Base-by-base conservation (phyloP, 345 rosid genomes). In the Cardiospermum halicacabum region DNA sequence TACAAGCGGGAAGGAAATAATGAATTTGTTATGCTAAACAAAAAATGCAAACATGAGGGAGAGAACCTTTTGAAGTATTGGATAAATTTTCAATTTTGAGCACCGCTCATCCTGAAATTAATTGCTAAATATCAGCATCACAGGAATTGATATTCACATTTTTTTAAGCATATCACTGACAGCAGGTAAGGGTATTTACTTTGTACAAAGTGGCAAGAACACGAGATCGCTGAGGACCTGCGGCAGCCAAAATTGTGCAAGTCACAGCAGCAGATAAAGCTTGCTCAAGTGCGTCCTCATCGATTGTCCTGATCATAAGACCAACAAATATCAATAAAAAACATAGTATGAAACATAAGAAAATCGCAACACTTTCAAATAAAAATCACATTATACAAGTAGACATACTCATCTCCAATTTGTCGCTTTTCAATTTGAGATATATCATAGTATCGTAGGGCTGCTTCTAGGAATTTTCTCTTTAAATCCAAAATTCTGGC, bases 181-280 rank as follows among this genome's bases (percentile, higher is more conserved):
- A 58, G 16, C 28, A 59, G 28, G 55, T 12, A 45, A 53, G 45
- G 39, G 18, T 25, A 24, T n/a, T 73, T 83, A 91, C 97, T 79
- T 91, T 91, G 75, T 94, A 85, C 50, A 87, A 70, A 65, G 92
- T 89, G 22, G 97, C 97, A 64, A 91, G 96, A 60, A 89, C 96
- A 78, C 96, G 88, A 59, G 99, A 94, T 19, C 95, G 87, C 68
- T 85, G 98, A 77, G 98, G 98, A 75, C 97, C 97, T 0, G 97
- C 98, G 72, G 89, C 98, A 74, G 96, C 98, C 81, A 91, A 78
- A 73, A 91, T 91, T 68, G 97, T 94, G 69, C 96, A 83, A 43
- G 99, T 91, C 70, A 94, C 96, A 72, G 97, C 98, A 81, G 97
- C 97, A 18, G 97, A 76, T 39, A 93, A 73, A 55, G 98, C 97